Evolutionary conservation across 371 early-diverging fungal genomes (phyloP).

Genomic region (Mortierella sp.): DNA sequence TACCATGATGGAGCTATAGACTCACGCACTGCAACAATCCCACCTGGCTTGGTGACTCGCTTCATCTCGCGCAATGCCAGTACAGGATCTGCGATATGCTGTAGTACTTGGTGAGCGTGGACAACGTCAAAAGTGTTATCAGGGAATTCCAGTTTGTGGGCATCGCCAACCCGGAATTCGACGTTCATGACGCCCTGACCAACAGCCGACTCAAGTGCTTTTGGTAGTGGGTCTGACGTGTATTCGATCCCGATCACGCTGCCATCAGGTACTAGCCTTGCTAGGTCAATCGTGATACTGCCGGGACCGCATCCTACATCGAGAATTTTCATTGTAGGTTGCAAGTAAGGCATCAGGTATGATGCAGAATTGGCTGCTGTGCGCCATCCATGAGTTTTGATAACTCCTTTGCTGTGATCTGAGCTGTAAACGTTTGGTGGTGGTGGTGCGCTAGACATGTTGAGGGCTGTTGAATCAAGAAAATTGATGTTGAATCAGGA

Average conservation of each 20-base stretch:
- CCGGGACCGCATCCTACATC: slow-evolving; percentile 34
- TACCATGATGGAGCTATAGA: slow-evolving; percentile 13
- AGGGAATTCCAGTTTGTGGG: slow-evolving; percentile 21
- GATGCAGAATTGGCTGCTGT: slow-evolving; percentile 21
- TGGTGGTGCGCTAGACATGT: no score
- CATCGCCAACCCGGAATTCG: slow-evolving; percentile 25
- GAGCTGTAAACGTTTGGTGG: no score
- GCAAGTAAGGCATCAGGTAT: slow-evolving; percentile 12
- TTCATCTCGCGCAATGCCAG: slow-evolving; percentile 27
- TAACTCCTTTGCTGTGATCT: slow-evolving; percentile 22
- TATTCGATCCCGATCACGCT: slow-evolving; percentile 30
- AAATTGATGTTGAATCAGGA: no score
- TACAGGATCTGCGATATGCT: slow-evolving; percentile 27
- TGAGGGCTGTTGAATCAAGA: no score
- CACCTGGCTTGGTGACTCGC: slow-evolving; percentile 18
- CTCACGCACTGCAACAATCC: slow-evolving; percentile 27
- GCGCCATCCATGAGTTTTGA: slow-evolving; percentile 28
- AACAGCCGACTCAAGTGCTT: slow-evolving; percentile 15
- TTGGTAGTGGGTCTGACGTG: slow-evolving; percentile 12
- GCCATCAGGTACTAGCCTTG: slow-evolving; percentile 23
- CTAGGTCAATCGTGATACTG: slow-evolving; percentile 25
- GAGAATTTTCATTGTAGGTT: slow-evolving; percentile 24
- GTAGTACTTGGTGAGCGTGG: slow-evolving; percentile 29
- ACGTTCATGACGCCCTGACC: slow-evolving; percentile 21
- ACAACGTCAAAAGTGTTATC: slow-evolving; percentile 32